Base-by-base conservation (phyloP, 257 asterid species). In the Scutellaria minor region DNA sequence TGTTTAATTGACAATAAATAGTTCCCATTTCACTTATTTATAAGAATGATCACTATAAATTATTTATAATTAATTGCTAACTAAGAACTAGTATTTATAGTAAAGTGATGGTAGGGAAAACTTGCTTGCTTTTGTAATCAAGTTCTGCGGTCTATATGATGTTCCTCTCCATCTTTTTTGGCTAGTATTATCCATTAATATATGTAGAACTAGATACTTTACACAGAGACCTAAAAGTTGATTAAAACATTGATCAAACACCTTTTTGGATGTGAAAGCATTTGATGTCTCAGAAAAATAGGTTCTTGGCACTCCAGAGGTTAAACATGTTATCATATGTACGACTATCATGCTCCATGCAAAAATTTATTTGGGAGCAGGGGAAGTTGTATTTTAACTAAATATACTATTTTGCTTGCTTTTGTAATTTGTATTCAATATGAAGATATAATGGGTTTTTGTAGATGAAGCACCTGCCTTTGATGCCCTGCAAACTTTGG, bases 401-500 rank as follows among this genome's bases (percentile, higher is more conserved):
- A 56, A 58, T 46, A 22, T 74, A 63, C 46, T 64, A 13, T 76
- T 68, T 57, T 53, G 18, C 12, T 71, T 61, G 44, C 77, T 67
- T 39, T 20, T 72, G 20, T 15, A 27, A 15, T 59, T 31, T 31
- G 37, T 31, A 31, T 31, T 75, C 52, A 45, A 39, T 67, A 63
- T 40, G 58, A 20, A 64, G 71, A 70, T 54, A 47, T 65, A 13
- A 6, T 60, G 75, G 72, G 35, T 80, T 62, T 84, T 75, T 81
- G 83, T 77, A 92, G 98, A 87, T 81, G 97, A 90, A 76, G 87
- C 81, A 59, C 53, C 88, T 44, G 88, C 86, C 53, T 89, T 90
- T 79, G 96, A 83, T 65, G 97, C 97, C 48, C 79, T 94, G 81
- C 92, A 88, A 79, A 82, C 96, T 63, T 85, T 94, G 78, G 96